Percentiles rank a stretch among this genome's conserved stretches.
Conservation (phyloP, 163 green algal genomes). For the Trebouxia gelatinosa region DNA sequence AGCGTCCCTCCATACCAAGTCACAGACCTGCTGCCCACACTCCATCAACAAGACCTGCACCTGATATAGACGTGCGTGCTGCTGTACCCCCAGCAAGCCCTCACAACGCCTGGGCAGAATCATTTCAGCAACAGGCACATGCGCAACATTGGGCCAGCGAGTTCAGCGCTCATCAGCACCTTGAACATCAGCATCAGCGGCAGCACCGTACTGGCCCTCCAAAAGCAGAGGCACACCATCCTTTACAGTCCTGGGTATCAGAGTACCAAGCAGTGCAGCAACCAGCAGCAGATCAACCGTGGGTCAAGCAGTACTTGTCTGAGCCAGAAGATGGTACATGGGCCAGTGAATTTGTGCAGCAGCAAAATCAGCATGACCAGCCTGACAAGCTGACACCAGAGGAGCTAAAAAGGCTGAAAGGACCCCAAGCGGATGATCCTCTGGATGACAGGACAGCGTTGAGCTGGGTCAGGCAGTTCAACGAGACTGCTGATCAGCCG, state of each 20-base stretch:
- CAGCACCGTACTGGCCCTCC: background rate
- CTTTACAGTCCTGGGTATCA: background rate
- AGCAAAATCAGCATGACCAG: background rate
- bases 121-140: too few species aligned
- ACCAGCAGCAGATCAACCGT: background rate
- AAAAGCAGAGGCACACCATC: background rate
- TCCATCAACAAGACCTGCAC: too few species aligned
- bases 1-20: background rate
- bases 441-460: constrained; percentile 24
- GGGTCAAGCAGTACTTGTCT: background rate
- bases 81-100: background rate
- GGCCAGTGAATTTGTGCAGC: too few species aligned
- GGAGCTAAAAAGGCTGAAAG: constrained; percentile 22
- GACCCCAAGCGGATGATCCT: constrained; percentile 26
- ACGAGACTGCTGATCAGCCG: constrained; percentile 10
- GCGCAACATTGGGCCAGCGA: too few species aligned
- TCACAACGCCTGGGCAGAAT: too few species aligned
- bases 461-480: constrained; percentile 35
- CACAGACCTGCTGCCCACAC: too few species aligned
- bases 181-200: background rate
- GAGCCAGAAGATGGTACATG: too few species aligned
- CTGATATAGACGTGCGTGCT: too few species aligned
- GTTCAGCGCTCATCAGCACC: background rate
- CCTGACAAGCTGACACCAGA: constrained; percentile 9
- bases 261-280: too few species aligned